Conservation (phyloP, 2,329 filamentous ascomycete genomes). For the Alternaria sp. region DNA sequence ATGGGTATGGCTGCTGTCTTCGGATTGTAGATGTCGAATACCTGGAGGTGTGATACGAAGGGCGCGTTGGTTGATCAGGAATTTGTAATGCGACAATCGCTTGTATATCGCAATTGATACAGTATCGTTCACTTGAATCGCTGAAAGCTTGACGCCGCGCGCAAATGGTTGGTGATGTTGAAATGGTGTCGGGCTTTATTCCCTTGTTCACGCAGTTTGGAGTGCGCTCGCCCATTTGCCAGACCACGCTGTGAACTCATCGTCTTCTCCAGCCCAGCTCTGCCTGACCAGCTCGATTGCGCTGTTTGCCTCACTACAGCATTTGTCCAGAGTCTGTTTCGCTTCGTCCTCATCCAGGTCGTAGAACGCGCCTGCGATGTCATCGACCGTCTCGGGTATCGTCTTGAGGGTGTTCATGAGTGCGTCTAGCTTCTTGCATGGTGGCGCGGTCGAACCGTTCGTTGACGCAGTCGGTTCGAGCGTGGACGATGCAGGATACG, state of each 20-base stretch:
- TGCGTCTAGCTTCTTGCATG: slow-evolving; percentile 57
- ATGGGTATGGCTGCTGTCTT: slow-evolving; percentile 30
- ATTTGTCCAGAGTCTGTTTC: slow-evolving; percentile 63
- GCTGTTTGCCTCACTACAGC: slow-evolving; percentile 65
- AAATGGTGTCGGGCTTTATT: background rate
- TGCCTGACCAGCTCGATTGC: slow-evolving; percentile 63
- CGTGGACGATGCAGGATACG: slow-evolving; percentile 48
- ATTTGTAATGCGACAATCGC: background rate
- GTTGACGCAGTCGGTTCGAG: slow-evolving; percentile 8
- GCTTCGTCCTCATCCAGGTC: slow-evolving; percentile 66
- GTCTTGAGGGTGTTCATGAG: slow-evolving; percentile 62
- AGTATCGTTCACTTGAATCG: background rate
- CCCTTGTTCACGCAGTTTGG: slow-evolving; percentile 33
- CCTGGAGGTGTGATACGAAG: background rate
- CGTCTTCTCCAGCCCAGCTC: slow-evolving; percentile 69
- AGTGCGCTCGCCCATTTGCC: slow-evolving; percentile 60
- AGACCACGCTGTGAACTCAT: slow-evolving; percentile 83
- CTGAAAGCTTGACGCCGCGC: background rate
- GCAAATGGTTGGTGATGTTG: background rate
- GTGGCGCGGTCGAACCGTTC: slow-evolving; percentile 9
- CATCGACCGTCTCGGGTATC: slow-evolving; percentile 72
- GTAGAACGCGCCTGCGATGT: slow-evolving; percentile 76
- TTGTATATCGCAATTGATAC: background rate
- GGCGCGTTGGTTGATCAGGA: background rate
- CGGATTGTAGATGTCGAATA: slow-evolving; percentile 25